Conservation (phyloP, 2,329 filamentous ascomycete species). For the Alternaria sp. region DNA sequence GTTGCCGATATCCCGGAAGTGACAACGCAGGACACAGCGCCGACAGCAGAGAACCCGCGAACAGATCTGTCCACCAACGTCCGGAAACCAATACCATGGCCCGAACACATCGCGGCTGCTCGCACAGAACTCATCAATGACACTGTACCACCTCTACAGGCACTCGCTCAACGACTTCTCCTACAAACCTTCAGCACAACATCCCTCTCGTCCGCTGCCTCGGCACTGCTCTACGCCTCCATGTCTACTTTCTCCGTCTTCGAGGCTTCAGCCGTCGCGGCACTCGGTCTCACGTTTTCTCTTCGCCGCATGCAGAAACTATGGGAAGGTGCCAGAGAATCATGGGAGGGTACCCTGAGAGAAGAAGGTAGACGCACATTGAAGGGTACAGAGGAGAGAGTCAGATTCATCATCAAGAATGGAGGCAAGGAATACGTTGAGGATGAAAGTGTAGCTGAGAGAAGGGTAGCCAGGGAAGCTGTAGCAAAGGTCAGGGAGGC, state of each 20-base stretch:
- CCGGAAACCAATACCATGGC: conserved; percentile 64
- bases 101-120: conserved; percentile 73
- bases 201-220: conserved; percentile 60
- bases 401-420: conserved; percentile 56
- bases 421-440: conserved; percentile 45
- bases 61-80: conserved; percentile 36
- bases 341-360: conserved; percentile 60
- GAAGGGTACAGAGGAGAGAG: conserved; percentile 58
- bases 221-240: conserved; percentile 63
- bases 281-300: conserved; percentile 64
- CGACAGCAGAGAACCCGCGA: conserved; percentile 23
- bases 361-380: conserved; percentile 65
- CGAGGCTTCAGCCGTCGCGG: conserved; percentile 65
- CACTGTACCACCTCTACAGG: conserved; percentile 53
- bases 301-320: conserved; percentile 64
- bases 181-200: conserved; percentile 78
- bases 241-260: conserved; percentile 58
- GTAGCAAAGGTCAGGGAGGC: conserved; percentile 56
- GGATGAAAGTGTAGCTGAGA: conserved; percentile 47
- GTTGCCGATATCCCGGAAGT: conserved; percentile 16
- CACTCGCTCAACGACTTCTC: conserved; percentile 60
- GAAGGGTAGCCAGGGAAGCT: conserved; percentile 51
- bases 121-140: conserved; percentile 59
- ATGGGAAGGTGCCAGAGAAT: conserved; percentile 62
- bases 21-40: conserved; percentile 24